Base-by-base conservation (phyloP, 1,284 basidiomycete species). In the Tremellales sp. region DNA sequence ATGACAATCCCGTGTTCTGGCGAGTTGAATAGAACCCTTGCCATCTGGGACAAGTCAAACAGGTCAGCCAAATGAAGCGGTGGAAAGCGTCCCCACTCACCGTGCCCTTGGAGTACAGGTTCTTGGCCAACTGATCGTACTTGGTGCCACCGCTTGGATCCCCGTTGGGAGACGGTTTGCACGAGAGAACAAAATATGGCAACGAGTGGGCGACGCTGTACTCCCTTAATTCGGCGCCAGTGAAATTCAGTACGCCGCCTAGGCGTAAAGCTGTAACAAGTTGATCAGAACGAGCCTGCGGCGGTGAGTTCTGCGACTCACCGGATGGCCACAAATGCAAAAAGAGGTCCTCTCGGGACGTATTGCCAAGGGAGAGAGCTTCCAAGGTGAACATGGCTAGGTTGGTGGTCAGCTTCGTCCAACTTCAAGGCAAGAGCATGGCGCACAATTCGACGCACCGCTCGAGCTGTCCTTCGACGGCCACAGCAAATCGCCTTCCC, bases 1-100 rank as follows among this genome's bases (percentile, higher is more conserved):
- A 60, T 37, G 5, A 55, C 32, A 16, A 60, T 50, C 13, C 57
- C 57, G n/a, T 51, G 24, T 48, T 57, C 56, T 12, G 35, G 29
- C 13, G 26, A 25, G 2, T 44, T 51, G 12, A 58, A 44, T 24
- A 37, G 43, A 10, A 58, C 47, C 10, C 53, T 24, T 3, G 52
- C 56, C 53, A 58, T 56, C 50, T 57, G 40, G n/a, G 24, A 26
- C 21, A 14, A 10, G 9, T 14, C 32, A 35, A 16, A 24, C 14
- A 18, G 14, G 13, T 33, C 26, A 25, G 24, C 32, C 9, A 22
- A 16, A 31, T 29, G 32, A 16, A 24, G 27, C 18, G 32, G 25
- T 28, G 35, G 9, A 29, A 21, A 28, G 13, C 7, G 28, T 19
- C 16, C n/a, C n/a, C n/a, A 52, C 47, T 32, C 18, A 58, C 52